Evolutionary conservation across 2,329 filamentous ascomycete genomes (phyloP).

Genomic region (Rhynchosporium graminicola): DNA sequence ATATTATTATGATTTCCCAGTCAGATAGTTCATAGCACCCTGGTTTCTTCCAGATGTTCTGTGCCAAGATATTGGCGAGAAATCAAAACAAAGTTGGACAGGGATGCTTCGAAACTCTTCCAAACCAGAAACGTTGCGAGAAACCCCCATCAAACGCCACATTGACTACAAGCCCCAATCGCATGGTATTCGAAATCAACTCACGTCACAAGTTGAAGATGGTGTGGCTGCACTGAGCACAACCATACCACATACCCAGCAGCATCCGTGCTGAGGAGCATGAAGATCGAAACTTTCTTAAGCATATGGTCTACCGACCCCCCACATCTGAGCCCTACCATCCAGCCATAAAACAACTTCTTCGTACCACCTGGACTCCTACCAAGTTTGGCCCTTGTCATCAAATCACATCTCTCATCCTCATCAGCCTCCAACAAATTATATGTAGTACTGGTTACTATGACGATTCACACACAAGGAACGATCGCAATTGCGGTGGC

Average conservation of each 20-base stretch:
- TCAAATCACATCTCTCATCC: background rate
- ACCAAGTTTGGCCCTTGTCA: background rate
- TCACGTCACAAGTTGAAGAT: constrained; percentile 1
- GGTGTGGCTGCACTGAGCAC: constrained; percentile 2
- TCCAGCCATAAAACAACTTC: constrained; percentile 1
- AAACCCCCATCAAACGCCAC: constrained; percentile 2
- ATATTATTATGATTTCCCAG: background rate
- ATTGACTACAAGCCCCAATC: constrained; percentile 1
- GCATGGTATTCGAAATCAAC: constrained; percentile 4
- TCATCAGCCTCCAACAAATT: background rate
- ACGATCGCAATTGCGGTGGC: constrained; percentile 21
- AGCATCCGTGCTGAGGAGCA: constrained; percentile 10
- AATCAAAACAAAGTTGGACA: constrained; percentile 15
- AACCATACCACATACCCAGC: background rate
- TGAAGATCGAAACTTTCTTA: constrained; percentile 8
- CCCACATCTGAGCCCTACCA: background rate
- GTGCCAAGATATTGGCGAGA: background rate
- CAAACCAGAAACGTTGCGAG: constrained; percentile 7
- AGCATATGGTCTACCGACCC: background rate
- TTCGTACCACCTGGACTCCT: background rate
- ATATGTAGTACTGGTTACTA: constrained; percentile 13
- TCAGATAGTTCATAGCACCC: background rate
- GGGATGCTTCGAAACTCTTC: constrained; percentile 3
- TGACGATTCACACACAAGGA: constrained; percentile 13
- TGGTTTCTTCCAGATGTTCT: constrained; percentile 1